Conservation (phyloP, 1,139 yeast species). For the Protomyces arabidopsidicola region DNA sequence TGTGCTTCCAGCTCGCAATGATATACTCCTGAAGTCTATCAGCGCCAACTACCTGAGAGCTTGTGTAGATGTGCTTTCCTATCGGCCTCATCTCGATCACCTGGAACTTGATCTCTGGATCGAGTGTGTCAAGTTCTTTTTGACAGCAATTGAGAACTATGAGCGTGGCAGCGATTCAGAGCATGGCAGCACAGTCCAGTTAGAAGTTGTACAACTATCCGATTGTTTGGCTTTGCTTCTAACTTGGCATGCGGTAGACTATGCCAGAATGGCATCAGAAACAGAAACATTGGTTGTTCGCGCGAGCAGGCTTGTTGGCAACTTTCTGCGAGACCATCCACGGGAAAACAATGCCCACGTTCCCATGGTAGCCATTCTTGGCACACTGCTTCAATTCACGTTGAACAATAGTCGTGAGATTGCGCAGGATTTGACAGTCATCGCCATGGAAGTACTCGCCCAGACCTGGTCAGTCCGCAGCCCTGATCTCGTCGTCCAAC, state of each 20-base stretch:
- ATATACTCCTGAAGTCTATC: background rate
- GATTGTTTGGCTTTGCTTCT: background rate
- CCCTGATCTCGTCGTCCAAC: background rate
- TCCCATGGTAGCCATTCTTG: background rate
- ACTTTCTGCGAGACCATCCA: background rate
- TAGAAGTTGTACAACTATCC: background rate
- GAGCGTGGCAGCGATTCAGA: background rate
- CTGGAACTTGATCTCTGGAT: background rate
- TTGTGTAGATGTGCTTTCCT: background rate
- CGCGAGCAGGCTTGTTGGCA: background rate
- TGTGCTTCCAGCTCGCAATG: background rate
- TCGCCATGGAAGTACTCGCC: background rate
- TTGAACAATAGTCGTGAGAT: background rate
- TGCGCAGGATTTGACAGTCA: background rate
- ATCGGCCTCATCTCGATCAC: background rate
- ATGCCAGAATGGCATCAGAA: background rate
- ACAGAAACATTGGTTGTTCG: background rate
- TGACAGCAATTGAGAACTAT: background rate
- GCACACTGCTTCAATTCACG: background rate
- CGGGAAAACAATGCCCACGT: background rate
- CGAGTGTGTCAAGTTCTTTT: background rate
- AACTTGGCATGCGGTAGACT: background rate
- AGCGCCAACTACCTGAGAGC: background rate
- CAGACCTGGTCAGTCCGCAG: background rate
- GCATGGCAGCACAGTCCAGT: background rate